Conservation (phyloP, 176 grass and related monocot species). For the Elaeis guineensis region DNA sequence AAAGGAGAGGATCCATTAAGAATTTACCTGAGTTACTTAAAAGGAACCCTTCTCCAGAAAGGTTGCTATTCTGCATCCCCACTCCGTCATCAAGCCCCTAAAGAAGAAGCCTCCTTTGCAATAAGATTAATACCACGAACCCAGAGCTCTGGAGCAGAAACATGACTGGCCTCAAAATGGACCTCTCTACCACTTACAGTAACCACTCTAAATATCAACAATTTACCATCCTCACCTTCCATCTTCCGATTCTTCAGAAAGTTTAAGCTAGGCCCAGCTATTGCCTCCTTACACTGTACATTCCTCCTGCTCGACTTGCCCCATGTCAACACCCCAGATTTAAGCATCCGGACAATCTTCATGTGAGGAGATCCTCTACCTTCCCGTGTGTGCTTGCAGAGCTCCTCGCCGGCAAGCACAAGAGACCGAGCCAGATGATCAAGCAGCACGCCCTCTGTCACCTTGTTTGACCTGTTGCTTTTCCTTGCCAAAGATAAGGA, state of each 20-base stretch:
- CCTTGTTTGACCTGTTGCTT: slow-evolving; percentile 30
- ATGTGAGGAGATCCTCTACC: slow-evolving; percentile 36
- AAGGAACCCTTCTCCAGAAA: too few species aligned
- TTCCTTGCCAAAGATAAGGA: slow-evolving; percentile 37
- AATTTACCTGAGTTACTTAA: too few species aligned
- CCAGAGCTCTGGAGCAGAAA: slow-evolving; percentile 37
- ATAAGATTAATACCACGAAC: slow-evolving; percentile 55
- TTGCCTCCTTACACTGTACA: slow-evolving; percentile 45
- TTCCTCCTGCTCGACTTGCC: slow-evolving; percentile 41
- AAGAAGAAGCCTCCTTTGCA: slow-evolving; percentile 17
- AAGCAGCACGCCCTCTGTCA: slow-evolving; percentile 36
- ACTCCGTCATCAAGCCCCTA: background rate
- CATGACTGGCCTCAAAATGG: slow-evolving; percentile 35
- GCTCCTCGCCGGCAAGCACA: slow-evolving; percentile 40
- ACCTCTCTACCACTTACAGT: slow-evolving; percentile 40
- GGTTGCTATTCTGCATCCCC: too few species aligned
- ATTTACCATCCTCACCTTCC: slow-evolving; percentile 9
- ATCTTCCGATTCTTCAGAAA: slow-evolving; percentile 33
- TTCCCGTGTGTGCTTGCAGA: slow-evolving; percentile 41
- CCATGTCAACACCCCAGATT: slow-evolving; percentile 46
- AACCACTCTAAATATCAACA: slow-evolving; percentile 36
- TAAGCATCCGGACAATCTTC: slow-evolving; percentile 36
- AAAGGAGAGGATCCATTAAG: too few species aligned
- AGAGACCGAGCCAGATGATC: slow-evolving; percentile 30
- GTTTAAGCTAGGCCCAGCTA: slow-evolving; percentile 26